phyloP scores from a whole-genome alignment of 2,329 filamentous ascomycete species.

The Rutstroemia sp. region DNA sequence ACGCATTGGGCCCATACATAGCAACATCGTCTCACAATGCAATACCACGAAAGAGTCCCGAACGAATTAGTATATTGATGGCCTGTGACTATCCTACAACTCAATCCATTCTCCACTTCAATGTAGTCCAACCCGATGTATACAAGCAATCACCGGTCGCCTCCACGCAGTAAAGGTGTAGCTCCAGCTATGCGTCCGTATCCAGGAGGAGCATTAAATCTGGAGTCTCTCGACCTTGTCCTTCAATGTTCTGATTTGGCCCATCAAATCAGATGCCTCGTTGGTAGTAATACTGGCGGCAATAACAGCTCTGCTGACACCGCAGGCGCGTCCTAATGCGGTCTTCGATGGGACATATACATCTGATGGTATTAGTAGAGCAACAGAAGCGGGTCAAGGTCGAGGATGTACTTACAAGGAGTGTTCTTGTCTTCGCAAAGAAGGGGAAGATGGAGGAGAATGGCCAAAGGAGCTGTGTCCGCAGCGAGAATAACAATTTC shows the following conservation, averaged over 20 bases:
- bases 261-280: constrained; percentile 79
- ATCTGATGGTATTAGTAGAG: constrained; percentile 29
- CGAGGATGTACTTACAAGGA: constrained; percentile 32
- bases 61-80: background rate
- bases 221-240: constrained; percentile 94
- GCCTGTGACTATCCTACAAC: background rate
- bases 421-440: constrained; percentile 78
- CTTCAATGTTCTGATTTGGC: constrained; percentile 82
- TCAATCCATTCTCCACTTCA: background rate
- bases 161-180: constrained; percentile 9
- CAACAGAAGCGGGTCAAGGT: too few species aligned
- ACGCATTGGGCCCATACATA: too few species aligned
- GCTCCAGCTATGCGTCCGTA: background rate
- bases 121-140: background rate
- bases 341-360: constrained; percentile 72
- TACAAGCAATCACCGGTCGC: background rate
- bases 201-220: constrained; percentile 52
- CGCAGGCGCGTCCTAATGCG: constrained; percentile 80
- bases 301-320: constrained; percentile 83
- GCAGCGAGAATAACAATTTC: constrained; percentile 87
- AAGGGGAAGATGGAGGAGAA: constrained; percentile 82
- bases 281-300: constrained; percentile 84
- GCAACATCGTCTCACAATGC: too few species aligned
- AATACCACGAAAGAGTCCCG: too few species aligned
- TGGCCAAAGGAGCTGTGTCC: constrained; percentile 80